Percentiles rank a stretch among this genome's conserved stretches.
phyloP scores from a whole-genome alignment of 768 basidiomycete genomes.

The Arthromyces matolae region DNA sequence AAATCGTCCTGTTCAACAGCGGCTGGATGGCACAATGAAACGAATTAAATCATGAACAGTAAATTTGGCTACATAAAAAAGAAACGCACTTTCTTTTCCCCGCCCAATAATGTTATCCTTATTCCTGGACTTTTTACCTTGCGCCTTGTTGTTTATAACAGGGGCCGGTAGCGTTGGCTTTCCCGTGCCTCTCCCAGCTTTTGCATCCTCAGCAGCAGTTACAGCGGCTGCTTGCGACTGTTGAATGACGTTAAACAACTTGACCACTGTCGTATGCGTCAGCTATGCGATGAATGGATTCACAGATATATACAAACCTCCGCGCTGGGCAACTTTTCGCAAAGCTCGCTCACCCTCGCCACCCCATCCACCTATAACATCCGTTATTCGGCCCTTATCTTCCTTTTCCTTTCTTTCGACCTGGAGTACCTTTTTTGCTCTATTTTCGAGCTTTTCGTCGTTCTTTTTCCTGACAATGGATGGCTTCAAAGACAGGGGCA shows the following conservation, averaged over 20 bases:
- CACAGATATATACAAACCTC: conserved; percentile 45
- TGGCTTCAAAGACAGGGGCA: conserved; percentile 78
- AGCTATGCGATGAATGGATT: neutral
- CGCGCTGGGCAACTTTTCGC: conserved; percentile 82
- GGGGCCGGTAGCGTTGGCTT: conserved; percentile 74
- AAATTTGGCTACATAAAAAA: conserved; percentile 6
- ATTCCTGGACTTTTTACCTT: conserved; percentile 43
- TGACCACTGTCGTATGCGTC: conserved; percentile 53
- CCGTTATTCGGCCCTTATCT: conserved; percentile 60
- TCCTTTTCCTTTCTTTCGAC: conserved; percentile 72
- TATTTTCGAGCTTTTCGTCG: conserved; percentile 70
- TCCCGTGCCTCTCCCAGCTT: conserved; percentile 63
- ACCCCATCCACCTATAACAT: conserved; percentile 88
- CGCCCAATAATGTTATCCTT: conserved; percentile 52
- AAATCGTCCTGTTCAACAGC: conserved; percentile 69
- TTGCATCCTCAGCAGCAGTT: conserved; percentile 52
- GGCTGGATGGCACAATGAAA: conserved; percentile 42
- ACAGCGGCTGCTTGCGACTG: conserved; percentile 64
- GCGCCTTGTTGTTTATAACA: conserved; percentile 41
- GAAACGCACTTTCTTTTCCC: conserved; percentile 53
- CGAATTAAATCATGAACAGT: neutral
- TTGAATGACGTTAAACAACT: conserved; percentile 83
- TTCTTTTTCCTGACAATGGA: conserved; percentile 64
- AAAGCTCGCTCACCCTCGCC: conserved; percentile 73
- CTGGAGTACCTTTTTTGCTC: conserved; percentile 68